Evolutionary conservation across 2,329 filamentous ascomycete species (phyloP).

Genomic region (Curvularia spicifera): DNA sequence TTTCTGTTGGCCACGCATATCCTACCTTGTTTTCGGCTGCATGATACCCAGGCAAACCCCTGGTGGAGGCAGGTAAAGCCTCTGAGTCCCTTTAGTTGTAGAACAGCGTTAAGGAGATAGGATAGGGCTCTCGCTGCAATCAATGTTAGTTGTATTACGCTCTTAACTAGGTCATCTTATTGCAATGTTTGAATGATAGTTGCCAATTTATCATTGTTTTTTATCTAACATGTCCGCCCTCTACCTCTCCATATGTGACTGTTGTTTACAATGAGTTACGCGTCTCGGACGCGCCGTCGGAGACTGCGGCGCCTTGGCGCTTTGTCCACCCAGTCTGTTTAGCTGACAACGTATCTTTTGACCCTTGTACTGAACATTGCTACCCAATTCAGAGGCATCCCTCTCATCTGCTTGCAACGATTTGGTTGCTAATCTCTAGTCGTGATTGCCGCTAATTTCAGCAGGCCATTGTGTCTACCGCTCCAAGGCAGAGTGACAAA

Average conservation of each 20-base stretch:
- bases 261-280: conserved; percentile 3
- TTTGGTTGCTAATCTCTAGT: background rate
- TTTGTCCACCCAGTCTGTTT: conserved; percentile 9
- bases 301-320: conserved; percentile 16
- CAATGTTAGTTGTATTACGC: conserved; percentile 10
- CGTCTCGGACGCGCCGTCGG: conserved; percentile 12
- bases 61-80: conserved; percentile 16
- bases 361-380: background rate
- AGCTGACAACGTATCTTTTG: conserved; percentile 9
- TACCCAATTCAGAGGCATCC: background rate
- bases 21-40: conserved; percentile 27
- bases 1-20: conserved; percentile 22
- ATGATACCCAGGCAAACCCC: conserved; percentile 38
- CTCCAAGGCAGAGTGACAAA: background rate
- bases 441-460: background rate
- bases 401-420: background rate
- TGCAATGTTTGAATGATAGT: background rate
- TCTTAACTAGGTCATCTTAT: background rate
- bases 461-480: background rate
- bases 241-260: background rate
- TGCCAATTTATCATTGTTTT: background rate
- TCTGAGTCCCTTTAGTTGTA: conserved; percentile 14
- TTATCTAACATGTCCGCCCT: background rate
- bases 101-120: conserved; percentile 9
- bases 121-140: conserved; percentile 15